Base-by-base conservation (phyloP, 164 flowering plant genomes). In the Magnolia officinalis region DNA sequence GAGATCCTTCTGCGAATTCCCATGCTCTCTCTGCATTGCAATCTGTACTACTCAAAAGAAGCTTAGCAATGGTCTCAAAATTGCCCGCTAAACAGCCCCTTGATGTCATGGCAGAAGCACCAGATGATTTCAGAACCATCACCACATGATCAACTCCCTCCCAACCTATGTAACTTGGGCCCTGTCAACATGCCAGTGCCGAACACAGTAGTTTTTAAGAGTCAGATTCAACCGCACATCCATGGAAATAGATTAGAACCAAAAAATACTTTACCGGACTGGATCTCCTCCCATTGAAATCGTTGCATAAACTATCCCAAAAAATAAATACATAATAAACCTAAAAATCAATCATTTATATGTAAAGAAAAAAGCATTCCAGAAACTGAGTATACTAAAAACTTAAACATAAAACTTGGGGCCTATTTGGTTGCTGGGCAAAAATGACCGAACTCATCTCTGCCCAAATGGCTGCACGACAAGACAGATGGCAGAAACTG, bases 51-150 rank as follows among this genome's bases (percentile, higher is more conserved):
- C 96, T 78, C 4, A 84, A 70, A 70, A 95, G 97, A 81, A 92
- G 92, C 71, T 91, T 95, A 0, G 96, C 98, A 64, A 95, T 93
- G 11, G 83, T 88, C 84, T 89, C 97, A 71, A 93, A 93, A 87
- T 93, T 97, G 65, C 88, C 73, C 83, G 93, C 98, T 19, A 95
- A 2, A 78, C 97, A 94, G 55, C 95, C 98, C 88, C 98, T 87
- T 31, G 99, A 75, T 69, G 99, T 90, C 98, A 92, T 96, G 21
- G 97, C 98, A 74, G 97, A 94, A 21, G 97, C 89, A 72, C 99
- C 99, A 91, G 82, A 72, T 29, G 29, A 51, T 26, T 19, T 19
- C 18, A 37, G 71, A 21, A 66, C 21, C 23, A 78, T 23, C 16
- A 11, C 61, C 18, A 16, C 18, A 55, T 55, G 18, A 55, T 16